Evolutionary conservation across 169 alveolate genomes (phyloP).

Genomic region (Ichthyophthirius multifiliis): DNA sequence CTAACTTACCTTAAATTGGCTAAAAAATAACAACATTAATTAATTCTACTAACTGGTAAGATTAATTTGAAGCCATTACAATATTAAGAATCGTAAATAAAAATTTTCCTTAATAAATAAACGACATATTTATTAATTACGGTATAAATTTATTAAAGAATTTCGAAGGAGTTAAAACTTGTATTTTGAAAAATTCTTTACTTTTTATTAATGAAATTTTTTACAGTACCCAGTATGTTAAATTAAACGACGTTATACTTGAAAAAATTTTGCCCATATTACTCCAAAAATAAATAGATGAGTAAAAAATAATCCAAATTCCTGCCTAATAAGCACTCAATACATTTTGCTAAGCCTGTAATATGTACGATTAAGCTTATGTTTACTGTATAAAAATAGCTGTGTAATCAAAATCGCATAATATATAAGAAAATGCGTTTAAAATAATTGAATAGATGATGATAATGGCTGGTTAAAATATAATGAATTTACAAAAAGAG

Average conservation of each 20-base stretch:
- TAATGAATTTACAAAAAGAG: neutral
- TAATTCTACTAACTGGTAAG: neutral
- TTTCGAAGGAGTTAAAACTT: neutral
- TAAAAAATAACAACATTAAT: neutral
- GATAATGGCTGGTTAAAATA: neutral
- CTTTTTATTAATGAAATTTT: slow-evolving; percentile 1
- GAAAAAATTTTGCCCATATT: neutral
- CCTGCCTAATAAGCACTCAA: neutral
- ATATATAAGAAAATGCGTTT: neutral
- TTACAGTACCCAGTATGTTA: neutral
- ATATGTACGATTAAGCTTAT: neutral
- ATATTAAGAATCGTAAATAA: neutral
- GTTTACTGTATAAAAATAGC: neutral
- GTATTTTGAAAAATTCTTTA: neutral
- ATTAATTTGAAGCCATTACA: neutral
- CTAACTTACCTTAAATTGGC: neutral
- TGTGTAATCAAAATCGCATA: neutral
- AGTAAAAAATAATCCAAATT: neutral
- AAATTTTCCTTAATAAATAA: neutral
- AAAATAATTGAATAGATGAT: neutral
- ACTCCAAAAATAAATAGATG: neutral
- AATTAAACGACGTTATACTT: neutral
- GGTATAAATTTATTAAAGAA: neutral
- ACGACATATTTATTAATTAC: neutral
- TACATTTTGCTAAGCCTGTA: neutral